Base-by-base conservation (phyloP, 2,329 filamentous ascomycete species). In the Neopestalotiopsis sp. region DNA sequence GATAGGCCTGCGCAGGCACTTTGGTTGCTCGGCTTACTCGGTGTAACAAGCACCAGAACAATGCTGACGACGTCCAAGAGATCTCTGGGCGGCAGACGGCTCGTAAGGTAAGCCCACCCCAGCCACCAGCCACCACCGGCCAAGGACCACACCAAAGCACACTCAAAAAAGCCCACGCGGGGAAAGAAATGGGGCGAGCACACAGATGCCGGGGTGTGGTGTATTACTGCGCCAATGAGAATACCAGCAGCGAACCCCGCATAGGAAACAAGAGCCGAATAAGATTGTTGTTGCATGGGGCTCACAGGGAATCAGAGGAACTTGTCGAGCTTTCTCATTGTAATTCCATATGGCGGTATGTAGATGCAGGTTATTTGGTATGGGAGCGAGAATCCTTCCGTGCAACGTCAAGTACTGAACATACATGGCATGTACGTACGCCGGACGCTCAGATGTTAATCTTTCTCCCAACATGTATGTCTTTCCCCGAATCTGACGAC, bases 171-270 rank as follows among this genome's bases (percentile, higher is more conserved):
- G 34, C 32, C 59, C 59, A 61, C 32, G 59, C 59, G 59, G 59
- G 59, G 59, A 61, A 61, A 61, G 59, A 61, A 24, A 61, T 40
- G 59, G 59, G 59, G 59, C 59, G 34, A 30, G 14, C 34, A 20
- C 14, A 30, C 30, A 12, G 30, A 34, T 59, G 24, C 24, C 57
- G 30, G 57, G 30, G 30, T 34, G 30, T 52, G n/a, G 30, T 61
- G 30, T 17, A 65, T 65, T 45, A 65, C 62, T 65, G 62, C 62
- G 62, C 62, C 62, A 65, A 65, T 65, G 28, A 20, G 62, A 65
- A 49, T 49, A 13, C n/a, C 9, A 65, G 62, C 40, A 40, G 32
- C 30, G 17, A 65, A 65, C 62, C 62, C 62, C 62, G 62, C 62
- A 65, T 52, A 30, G 17, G 45, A 10, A 14, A 65, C 34, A 52